Percentiles rank a stretch among this genome's conserved stretches.
These are phyloP conservation scores for Yamadazyma aaseri DNA, from an alignment of 1,139 yeast species.

Conservation along the genomic window DNA sequence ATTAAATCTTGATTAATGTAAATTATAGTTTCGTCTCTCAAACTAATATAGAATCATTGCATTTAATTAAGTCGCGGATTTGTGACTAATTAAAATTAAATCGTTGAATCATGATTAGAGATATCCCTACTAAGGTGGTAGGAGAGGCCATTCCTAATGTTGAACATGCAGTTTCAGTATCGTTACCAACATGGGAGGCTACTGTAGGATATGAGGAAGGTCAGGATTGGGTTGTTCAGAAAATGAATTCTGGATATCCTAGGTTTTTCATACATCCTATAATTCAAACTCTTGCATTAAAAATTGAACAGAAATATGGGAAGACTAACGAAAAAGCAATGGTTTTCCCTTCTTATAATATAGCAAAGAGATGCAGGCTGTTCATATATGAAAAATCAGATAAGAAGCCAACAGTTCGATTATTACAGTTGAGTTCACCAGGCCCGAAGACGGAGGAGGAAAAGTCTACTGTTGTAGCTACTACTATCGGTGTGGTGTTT, in stretches of 20 bases:
- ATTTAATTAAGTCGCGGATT: background rate
- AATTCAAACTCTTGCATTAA: constrained; percentile 59
- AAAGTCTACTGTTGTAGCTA: constrained; percentile 55
- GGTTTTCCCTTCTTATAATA: constrained; percentile 72
- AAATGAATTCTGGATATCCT: constrained; percentile 88
- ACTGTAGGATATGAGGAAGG: constrained; percentile 93
- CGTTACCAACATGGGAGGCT: constrained; percentile 92
- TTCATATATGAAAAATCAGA: constrained; percentile 51
- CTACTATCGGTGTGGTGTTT: constrained; percentile 74
- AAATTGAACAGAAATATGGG: constrained; percentile 62
- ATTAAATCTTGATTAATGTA: constrained; percentile 51
- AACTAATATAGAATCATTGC: constrained; percentile 3
- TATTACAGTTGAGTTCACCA: constrained; percentile 77
- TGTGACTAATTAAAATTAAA: constrained; percentile 1
- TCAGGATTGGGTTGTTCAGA: constrained; percentile 73
- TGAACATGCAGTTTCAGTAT: constrained; percentile 90
- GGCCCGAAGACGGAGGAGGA: constrained; percentile 62
- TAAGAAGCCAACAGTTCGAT: constrained; percentile 45
- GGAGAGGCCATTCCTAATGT: constrained; percentile 90
- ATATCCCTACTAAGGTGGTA: constrained; percentile 45
- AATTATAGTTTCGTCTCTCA: too few relatives aligned
- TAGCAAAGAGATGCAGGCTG: constrained; percentile 83
- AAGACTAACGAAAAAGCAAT: constrained; percentile 71
- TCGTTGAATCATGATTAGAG: constrained; percentile 7
- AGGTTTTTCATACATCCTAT: constrained; percentile 76